phyloP scores from a whole-genome alignment of 2,329 filamentous ascomycete species.

The Beauveria sp. region DNA sequence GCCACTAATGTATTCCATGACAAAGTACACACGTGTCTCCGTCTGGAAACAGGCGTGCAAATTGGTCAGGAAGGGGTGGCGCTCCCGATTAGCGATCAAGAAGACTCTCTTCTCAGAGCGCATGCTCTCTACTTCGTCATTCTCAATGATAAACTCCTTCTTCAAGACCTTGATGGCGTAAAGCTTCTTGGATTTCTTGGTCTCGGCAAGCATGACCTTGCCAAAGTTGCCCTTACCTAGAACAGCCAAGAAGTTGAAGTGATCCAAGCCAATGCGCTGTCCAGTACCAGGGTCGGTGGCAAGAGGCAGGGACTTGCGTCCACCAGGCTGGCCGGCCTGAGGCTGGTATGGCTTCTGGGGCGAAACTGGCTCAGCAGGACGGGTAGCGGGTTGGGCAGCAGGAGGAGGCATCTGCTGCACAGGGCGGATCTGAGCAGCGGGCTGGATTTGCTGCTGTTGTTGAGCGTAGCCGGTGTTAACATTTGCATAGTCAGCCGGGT shows the following conservation, averaged over 20 bases:
- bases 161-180: conserved; percentile 99
- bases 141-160: conserved; percentile 99
- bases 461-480: conserved; percentile 41
- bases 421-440: conserved; percentile 28
- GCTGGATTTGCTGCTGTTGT: conserved; percentile 28
- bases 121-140: conserved; percentile 97
- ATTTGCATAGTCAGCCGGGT: conserved; percentile 58
- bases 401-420: conserved; percentile 24
- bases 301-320: conserved; percentile 56
- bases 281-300: conserved; percentile 67
- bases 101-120: conserved; percentile 97
- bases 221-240: conserved; percentile 98
- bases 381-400: conserved; percentile 24
- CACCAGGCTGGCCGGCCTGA: conserved; percentile 23
- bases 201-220: conserved; percentile 98
- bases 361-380: conserved; percentile 26
- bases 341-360: conserved; percentile 15
- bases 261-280: conserved; percentile 84
- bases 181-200: conserved; percentile 81
- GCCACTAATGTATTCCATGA: conserved; percentile 99
- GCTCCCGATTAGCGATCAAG: conserved; percentile 91
- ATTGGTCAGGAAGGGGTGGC: conserved; percentile 91
- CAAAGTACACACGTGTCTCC: conserved; percentile 95
- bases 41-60: conserved; percentile 98
- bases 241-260: conserved; percentile 98